Evolutionary conservation across 345 rosid species (phyloP).

Genomic region (Iberis pinnata): DNA sequence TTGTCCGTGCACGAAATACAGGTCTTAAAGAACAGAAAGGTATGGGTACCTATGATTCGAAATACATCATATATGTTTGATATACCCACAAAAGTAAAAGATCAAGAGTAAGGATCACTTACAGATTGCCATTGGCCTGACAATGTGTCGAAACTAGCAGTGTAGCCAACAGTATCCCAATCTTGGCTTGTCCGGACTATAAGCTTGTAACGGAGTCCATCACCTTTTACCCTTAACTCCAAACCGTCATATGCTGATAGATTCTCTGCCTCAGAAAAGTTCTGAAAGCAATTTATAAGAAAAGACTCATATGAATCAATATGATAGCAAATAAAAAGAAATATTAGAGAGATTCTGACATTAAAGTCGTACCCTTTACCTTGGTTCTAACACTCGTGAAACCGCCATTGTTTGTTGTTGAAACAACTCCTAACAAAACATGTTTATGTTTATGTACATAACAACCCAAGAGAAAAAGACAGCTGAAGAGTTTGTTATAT

Average conservation of each 20-base stretch:
- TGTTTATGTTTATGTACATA: neutral
- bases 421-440: slow-evolving; percentile 56
- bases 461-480: neutral
- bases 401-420: slow-evolving; percentile 92
- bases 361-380: slow-evolving; percentile 36
- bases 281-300: slow-evolving; percentile 36
- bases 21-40: slow-evolving; percentile 87
- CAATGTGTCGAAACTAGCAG: slow-evolving; percentile 65
- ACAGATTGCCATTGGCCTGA: slow-evolving; percentile 90
- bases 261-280: slow-evolving; percentile 66
- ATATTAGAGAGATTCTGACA: neutral
- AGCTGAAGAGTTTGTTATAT: neutral
- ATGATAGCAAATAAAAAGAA: neutral
- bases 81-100: neutral
- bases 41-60: slow-evolving; percentile 44
- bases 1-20: slow-evolving; percentile 70
- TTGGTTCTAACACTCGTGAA: slow-evolving; percentile 78
- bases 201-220: slow-evolving; percentile 82
- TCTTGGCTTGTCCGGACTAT: slow-evolving; percentile 66
- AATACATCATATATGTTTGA: neutral
- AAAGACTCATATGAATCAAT: slow-evolving; percentile 7
- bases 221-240: slow-evolving; percentile 68
- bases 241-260: slow-evolving; percentile 90
- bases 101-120: slow-evolving; percentile 21
- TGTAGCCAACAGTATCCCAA: slow-evolving; percentile 94